Evolutionary conservation across 1,139 yeast genomes (phyloP).

Genomic region (Yamadazyma siamensis): DNA sequence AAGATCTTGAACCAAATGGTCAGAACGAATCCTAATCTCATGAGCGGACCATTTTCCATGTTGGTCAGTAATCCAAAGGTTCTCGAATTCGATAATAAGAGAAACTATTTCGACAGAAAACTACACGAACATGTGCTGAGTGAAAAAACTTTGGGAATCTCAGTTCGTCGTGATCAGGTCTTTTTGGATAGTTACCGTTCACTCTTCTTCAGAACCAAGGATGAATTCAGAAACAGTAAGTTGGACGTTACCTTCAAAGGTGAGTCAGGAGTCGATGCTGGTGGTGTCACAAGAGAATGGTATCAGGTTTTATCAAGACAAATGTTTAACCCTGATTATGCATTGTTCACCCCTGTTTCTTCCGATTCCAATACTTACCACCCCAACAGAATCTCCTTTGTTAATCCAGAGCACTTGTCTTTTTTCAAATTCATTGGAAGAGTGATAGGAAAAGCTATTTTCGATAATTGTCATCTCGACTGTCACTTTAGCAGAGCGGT

Average conservation of each 20-base stretch:
- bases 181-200: conserved; percentile 88
- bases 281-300: conserved; percentile 98
- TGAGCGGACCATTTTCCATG: conserved; percentile 96
- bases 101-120: conserved; percentile 77
- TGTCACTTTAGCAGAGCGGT: conserved; percentile 96
- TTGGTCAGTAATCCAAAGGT: conserved; percentile 86
- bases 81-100: conserved; percentile 91
- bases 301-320: conserved; percentile 90
- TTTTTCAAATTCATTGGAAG: conserved; percentile 94
- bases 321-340: conserved; percentile 96
- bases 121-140: conserved; percentile 49
- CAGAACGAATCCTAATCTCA: conserved; percentile 82
- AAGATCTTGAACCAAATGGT: conserved; percentile 91
- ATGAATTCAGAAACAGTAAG: conserved; percentile 70
- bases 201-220: conserved; percentile 74
- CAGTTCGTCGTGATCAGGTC: conserved; percentile 84
- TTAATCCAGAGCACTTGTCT: conserved; percentile 88
- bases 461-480: conserved; percentile 82
- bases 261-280: conserved; percentile 97
- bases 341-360: conserved; percentile 87
- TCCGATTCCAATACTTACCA: conserved; percentile 93
- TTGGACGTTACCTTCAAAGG: conserved; percentile 83
- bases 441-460: conserved; percentile 91
- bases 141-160: conserved; percentile 53
- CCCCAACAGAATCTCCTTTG: conserved; percentile 90